Base-by-base conservation (phyloP, 805 yeast genomes). In the Cyberlindnera petersonii region DNA sequence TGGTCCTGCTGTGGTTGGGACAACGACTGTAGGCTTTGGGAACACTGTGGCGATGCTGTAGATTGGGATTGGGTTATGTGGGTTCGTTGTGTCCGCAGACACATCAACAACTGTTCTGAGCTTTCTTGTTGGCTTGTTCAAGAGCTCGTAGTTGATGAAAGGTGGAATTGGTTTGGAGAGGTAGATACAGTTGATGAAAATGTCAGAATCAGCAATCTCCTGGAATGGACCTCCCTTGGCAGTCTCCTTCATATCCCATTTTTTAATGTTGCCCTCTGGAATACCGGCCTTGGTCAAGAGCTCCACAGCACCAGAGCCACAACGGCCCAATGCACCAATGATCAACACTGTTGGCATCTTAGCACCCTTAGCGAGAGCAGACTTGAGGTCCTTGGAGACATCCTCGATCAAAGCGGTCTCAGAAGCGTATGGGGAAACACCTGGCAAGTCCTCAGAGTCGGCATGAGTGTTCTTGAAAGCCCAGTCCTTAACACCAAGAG, bases 241-340 rank as follows among this genome's bases (percentile, higher is more conserved):
- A 43, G 99, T 93, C 72, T 93, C 99, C 44, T 84, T 77, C 76
- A 93, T 87, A 66, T 93, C 99, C 99, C 99, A 93, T 70, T 86
- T 84, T 55, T 74, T 61, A 46, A 93, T 78, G 64, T 86, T 82
- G 41, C 68, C 75, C 31, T 86, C 93, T 38, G 98, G 96, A 42
- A 93, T 68, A 43, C 99, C 99, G 40, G 74, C 82, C 66, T 83
- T 83, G 46, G 71, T 74, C 65, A 86, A 76, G 40, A 89, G 71
- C 49, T 85, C 94, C 53, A 87, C 71, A 24, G 99, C 98, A 61
- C 99, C 99, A 10, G 95, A 80, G 39, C 99, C 99, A 69, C 98
- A 93, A 72, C 99, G 84, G 49, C 99, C 99, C 44, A 89, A 74
- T 20, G 98, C 98, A 60, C 99, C 99, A 60, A 93, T 93, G 42